A percentile compares a stretch with the other conserved stretches of the same genome.
These are phyloP conservation scores for Phellinidium pouzarii DNA, from an alignment of 1,284 basidiomycete species.

Conservation along the genomic window DNA sequence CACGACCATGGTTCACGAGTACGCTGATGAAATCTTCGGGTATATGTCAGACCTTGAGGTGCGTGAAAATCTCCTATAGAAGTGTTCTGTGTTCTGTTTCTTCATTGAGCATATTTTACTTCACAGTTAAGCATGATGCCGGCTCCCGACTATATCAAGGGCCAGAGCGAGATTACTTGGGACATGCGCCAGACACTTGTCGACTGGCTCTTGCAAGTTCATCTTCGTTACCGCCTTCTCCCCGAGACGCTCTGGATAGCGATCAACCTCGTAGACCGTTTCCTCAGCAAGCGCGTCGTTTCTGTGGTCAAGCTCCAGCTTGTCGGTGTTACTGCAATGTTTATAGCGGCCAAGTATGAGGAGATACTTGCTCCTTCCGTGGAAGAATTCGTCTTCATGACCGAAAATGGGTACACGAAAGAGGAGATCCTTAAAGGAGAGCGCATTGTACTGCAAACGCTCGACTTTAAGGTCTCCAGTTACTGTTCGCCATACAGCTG, in stretches of 20 bases:
- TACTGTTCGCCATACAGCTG: conserved; percentile 99
- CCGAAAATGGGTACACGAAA: conserved; percentile 86
- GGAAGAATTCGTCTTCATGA: conserved; percentile 97
- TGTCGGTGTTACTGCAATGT: conserved; percentile 95
- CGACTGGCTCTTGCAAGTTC: conserved; percentile 98
- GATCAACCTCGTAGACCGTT: conserved; percentile 96
- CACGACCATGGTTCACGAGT: conserved; percentile 97
- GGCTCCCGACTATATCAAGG: conserved; percentile 89
- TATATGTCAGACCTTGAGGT: conserved; percentile 95
- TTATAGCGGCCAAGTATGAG: conserved; percentile 98
- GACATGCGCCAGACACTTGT: conserved; percentile 92
- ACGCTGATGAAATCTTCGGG: conserved; percentile 93
- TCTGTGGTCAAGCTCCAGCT: conserved; percentile 95
- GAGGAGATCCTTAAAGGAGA: conserved; percentile 99
- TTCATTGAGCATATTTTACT: conserved; percentile 19
- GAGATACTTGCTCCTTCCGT: conserved; percentile 94
- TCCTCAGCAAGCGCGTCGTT: conserved; percentile 88
- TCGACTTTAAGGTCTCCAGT: conserved; percentile 92
- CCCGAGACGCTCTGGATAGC: conserved; percentile 99
- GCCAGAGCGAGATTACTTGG: conserved; percentile 95
- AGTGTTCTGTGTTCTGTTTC: background rate
- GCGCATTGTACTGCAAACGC: conserved; percentile 88
- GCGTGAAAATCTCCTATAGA: conserved; percentile 23
- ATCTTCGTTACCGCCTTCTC: conserved; percentile 94
- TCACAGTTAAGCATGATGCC: conserved; percentile 83